These are phyloP conservation scores for Xylaria sp. DNA, from an alignment of 2,329 filamentous ascomycete genomes.

Conservation along the genomic window DNA sequence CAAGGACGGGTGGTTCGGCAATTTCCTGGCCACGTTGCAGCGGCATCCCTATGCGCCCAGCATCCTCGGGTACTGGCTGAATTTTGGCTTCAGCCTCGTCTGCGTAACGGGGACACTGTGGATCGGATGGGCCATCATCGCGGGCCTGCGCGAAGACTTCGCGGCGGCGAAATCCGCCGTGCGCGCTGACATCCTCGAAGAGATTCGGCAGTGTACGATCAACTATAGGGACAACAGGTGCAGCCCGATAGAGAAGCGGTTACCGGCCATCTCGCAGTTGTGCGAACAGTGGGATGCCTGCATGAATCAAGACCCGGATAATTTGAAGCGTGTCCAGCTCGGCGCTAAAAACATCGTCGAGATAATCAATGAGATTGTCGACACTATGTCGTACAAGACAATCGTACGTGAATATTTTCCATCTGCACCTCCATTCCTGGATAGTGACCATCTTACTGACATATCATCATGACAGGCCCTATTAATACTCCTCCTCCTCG, in stretches of 20 bases:
- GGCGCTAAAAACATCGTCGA: conserved; percentile 89
- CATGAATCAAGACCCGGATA: conserved; percentile 84
- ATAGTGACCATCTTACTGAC: conserved; percentile 33
- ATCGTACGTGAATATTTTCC: conserved; percentile 57
- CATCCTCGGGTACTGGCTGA: conserved; percentile 69
- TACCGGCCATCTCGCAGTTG: conserved; percentile 77
- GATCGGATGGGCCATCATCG: conserved; percentile 75
- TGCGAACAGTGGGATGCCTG: conserved; percentile 88
- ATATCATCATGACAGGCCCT: conserved; percentile 38
- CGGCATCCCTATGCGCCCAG: conserved; percentile 69
- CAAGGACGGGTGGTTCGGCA: conserved; percentile 55
- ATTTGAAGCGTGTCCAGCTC: conserved; percentile 81
- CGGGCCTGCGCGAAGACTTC: conserved; percentile 79
- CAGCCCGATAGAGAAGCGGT: conserved; percentile 66
- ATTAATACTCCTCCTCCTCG: conserved; percentile 44
- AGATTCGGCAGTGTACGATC: conserved; percentile 78
- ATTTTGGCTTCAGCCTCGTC: conserved; percentile 71
- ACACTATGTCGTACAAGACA: conserved; percentile 86
- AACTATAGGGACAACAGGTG: conserved; percentile 84
- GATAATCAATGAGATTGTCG: conserved; percentile 93
- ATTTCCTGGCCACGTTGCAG: conserved; percentile 63
- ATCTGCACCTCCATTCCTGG: background rate
- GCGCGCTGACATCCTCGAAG: conserved; percentile 74
- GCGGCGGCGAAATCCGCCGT: conserved; percentile 76
- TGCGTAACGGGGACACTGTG: conserved; percentile 59